Percentiles rank a stretch among this genome's conserved stretches.
phyloP scores from a whole-genome alignment of 139 green algal species.

The Auxenochlorella protothecoides region DNA sequence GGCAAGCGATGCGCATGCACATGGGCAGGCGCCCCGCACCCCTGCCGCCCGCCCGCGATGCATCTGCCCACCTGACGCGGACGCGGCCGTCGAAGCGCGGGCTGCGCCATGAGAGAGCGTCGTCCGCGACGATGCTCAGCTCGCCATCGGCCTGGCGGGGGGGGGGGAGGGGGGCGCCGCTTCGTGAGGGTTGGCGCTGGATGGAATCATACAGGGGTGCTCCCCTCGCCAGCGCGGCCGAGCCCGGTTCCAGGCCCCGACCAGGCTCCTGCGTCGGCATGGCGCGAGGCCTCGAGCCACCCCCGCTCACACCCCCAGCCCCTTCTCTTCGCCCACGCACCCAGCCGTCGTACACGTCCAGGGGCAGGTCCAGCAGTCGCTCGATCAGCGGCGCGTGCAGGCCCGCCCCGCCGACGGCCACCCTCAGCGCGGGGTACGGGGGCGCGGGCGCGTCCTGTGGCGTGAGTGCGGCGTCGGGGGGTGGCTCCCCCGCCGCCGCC shows the following conservation, averaged over 20 bases:
- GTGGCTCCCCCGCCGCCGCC: too few species aligned
- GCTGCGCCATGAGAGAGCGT: slow-evolving; percentile 59
- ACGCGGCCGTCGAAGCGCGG: slow-evolving; percentile 60
- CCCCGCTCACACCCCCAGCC: not conserved
- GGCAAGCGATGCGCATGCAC: too few species aligned
- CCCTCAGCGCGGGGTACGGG: slow-evolving; percentile 13
- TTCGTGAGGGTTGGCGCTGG: not conserved
- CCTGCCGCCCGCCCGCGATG: not conserved
- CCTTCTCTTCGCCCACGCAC: slow-evolving; percentile 12
- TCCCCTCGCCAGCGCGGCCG: too few species aligned
- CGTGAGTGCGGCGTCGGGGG: too few species aligned
- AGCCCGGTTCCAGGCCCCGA: too few species aligned
- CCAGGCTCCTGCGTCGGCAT: too few species aligned
- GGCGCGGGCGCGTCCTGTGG: too few species aligned
- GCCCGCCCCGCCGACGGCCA: slow-evolving; percentile 34
- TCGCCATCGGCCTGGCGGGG: slow-evolving; percentile 43
- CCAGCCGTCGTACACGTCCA: slow-evolving; percentile 71
- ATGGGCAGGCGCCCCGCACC: not conserved
- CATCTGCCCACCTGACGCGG: slow-evolving; percentile 19
- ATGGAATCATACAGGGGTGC: not conserved
- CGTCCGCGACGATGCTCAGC: slow-evolving; percentile 42
- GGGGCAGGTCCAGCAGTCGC: slow-evolving; percentile 76
- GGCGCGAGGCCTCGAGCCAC: too few species aligned
- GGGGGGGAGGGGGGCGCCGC: not conserved
- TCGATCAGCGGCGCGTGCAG: slow-evolving; percentile 76